phyloP scores from a whole-genome alignment of 2,329 filamentous ascomycete genomes.

The Hymenotorrendiella dingleyae region DNA sequence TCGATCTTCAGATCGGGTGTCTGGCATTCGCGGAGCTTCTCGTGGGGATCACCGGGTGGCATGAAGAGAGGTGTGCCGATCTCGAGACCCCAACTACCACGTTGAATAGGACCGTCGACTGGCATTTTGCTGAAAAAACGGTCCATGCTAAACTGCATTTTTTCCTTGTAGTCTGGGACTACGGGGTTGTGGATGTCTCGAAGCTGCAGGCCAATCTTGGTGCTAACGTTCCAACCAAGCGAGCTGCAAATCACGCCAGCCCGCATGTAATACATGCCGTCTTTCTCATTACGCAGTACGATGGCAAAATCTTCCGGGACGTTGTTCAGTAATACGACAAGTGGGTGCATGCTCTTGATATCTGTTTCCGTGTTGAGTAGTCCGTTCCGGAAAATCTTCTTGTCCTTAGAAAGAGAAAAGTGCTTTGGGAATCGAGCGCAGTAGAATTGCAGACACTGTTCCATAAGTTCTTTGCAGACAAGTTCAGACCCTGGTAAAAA shows the following conservation, averaged over 20 bases:
- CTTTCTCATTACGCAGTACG: constrained; percentile 63
- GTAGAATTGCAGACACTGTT: constrained; percentile 77
- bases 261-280: constrained; percentile 68
- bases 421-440: constrained; percentile 70
- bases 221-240: constrained; percentile 71
- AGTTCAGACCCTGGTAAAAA: constrained; percentile 69
- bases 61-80: constrained; percentile 70
- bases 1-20: constrained; percentile 48
- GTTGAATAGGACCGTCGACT: constrained; percentile 68
- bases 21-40: constrained; percentile 53
- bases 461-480: constrained; percentile 81
- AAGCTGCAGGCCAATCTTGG: constrained; percentile 67
- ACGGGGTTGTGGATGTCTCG: constrained; percentile 64
- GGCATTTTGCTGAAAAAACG: constrained; percentile 75
- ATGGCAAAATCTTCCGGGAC: constrained; percentile 81
- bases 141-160: constrained; percentile 85
- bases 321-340: constrained; percentile 68
- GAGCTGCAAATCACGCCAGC: constrained; percentile 74
- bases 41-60: constrained; percentile 61
- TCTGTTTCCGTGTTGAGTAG: constrained; percentile 60
- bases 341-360: constrained; percentile 55
- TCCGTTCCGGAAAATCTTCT: constrained; percentile 57
- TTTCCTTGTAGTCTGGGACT: constrained; percentile 83
- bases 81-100: constrained; percentile 80
- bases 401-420: constrained; percentile 54